Conservation (phyloP, 23 red algal species). For the Gracilaria gracilis region DNA sequence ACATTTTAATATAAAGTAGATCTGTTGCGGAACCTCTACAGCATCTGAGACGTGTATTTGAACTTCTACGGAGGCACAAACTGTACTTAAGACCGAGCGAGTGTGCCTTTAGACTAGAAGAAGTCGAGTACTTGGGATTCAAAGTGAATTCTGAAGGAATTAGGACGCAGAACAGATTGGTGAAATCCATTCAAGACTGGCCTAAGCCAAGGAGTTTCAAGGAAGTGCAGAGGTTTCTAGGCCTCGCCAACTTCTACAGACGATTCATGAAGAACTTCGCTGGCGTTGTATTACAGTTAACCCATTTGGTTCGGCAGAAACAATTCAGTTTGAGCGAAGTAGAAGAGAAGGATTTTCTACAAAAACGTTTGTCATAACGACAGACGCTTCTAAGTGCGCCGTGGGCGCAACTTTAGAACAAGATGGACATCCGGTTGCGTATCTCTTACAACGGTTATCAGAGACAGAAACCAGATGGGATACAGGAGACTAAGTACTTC, state of each 20-base stretch:
- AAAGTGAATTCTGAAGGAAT: slow-evolving; percentile 1
- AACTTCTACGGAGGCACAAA: slow-evolving; percentile 5
- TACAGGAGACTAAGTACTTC: neutral
- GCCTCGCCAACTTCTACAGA: neutral
- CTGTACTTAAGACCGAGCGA: neutral
- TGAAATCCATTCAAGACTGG: slow-evolving; percentile 5
- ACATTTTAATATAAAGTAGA: slow-evolving; percentile 28
- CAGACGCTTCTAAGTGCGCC: slow-evolving; percentile 23
- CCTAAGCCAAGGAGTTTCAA: slow-evolving; percentile 10
- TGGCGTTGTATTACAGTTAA: neutral
- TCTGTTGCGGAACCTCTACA: slow-evolving; percentile 2
- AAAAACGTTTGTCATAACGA: neutral
- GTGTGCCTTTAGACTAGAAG: neutral
- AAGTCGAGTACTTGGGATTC: slow-evolving; percentile 34
- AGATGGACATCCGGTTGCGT: slow-evolving; percentile 12
- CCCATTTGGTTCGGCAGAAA: neutral
- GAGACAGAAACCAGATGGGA: neutral
- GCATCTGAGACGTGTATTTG: slow-evolving; percentile 3
- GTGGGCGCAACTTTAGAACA: slow-evolving; percentile 22
- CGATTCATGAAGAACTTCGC: slow-evolving; percentile 31
- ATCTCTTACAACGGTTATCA: slow-evolving; percentile 2
- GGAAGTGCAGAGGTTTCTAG: slow-evolving; percentile 31
- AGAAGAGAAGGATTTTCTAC: neutral
- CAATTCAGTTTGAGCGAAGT: slow-evolving; percentile 4
- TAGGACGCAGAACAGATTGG: slow-evolving; percentile 10